Conservation (phyloP, 2,329 filamentous ascomycete species). For the Aspergillus sp. region DNA sequence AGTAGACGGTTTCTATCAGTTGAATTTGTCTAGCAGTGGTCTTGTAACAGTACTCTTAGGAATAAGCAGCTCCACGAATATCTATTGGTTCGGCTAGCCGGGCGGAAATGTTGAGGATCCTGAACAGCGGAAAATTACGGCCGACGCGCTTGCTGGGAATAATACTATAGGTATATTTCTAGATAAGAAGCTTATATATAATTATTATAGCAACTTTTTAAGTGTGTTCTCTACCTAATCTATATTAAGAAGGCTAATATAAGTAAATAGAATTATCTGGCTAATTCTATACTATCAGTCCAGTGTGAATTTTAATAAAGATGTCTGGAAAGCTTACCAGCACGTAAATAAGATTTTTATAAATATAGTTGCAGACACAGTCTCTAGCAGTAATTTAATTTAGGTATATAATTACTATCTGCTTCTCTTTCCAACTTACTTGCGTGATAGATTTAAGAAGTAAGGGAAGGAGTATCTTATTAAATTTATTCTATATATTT, state of each 20-base stretch:
- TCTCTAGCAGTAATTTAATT: slow-evolving; percentile 82
- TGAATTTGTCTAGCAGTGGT: slow-evolving; percentile 87
- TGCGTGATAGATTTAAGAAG: slow-evolving; percentile 70
- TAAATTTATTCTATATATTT: slow-evolving; percentile 92
- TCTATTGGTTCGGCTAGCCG: slow-evolving; percentile 67
- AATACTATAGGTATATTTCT: slow-evolving; percentile 84
- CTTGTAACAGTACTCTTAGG: slow-evolving; percentile 80
- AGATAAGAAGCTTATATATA: slow-evolving; percentile 80
- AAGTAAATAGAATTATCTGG: slow-evolving; percentile 86
- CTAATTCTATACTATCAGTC: slow-evolving; percentile 96
- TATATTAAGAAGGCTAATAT: neutral
- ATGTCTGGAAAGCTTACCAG: slow-evolving; percentile 81
- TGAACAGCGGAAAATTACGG: slow-evolving; percentile 64
- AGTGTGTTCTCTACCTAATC: slow-evolving; percentile 59
- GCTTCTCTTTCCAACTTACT: slow-evolving; percentile 88
- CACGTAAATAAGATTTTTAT: slow-evolving; percentile 89
- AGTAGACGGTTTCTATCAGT: slow-evolving; percentile 75
- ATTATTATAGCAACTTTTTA: slow-evolving; percentile 94
- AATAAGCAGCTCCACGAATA: too few species aligned
- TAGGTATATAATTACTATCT: slow-evolving; percentile 98
- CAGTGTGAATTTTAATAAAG: slow-evolving; percentile 80
- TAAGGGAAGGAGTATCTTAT: slow-evolving; percentile 70
- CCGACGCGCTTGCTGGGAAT: slow-evolving; percentile 72
- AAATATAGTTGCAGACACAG: slow-evolving; percentile 74
- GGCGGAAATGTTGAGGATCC: slow-evolving; percentile 80